Base-by-base conservation (phyloP, 257 asterid species). In the Verbascum thapsus region DNA sequence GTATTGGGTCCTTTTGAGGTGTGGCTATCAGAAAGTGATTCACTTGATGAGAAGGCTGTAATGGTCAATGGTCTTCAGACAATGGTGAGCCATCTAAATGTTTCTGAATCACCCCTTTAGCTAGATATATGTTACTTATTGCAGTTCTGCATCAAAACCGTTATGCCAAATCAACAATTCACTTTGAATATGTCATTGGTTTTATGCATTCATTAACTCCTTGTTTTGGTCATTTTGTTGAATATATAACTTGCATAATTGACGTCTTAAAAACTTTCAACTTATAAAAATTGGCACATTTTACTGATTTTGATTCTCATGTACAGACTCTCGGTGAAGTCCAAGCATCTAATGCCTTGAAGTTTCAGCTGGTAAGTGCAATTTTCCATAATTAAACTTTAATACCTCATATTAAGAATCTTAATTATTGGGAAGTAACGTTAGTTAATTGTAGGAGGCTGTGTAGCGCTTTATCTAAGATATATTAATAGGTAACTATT, bases 11-110 rank as follows among this genome's bases (percentile, higher is more conserved):
- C 99, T 45, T 89, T 92, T 69, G 90, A 89, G 81, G 90, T 89
- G 67, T 81, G 88, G 89, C 34, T 88, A 69, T 80, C 96, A 26
- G 91, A 87, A 70, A 74, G 78, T 48, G 94, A 80, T 74, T 78
- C 88, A 64, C 86, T 79, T 18, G 95, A 87, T 74, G 97, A 74
- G 76, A 89, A 72, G 76, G 83, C 91, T 56, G 77, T 89, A n/a
- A 70, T 92, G 94, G 79, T 92, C 76, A 89, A 89, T 81, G 99
- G 99, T 74, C 88, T 87, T 69, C 97, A 86, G 76, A 85, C 72
- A 69, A 72, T 70, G 91, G 99, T 92, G 64, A 80, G 80, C 69
- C 66, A 55, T 75, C 44, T 53, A 17, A 55, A 37, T 44, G 68
- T 55, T 64, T 70, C 32, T 41, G n/a, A 16, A n/a, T 41, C 20